These are phyloP conservation scores for Cicer pinnatifidum DNA, from an alignment of 306 rosid genomes.

Conservation along the genomic window DNA sequence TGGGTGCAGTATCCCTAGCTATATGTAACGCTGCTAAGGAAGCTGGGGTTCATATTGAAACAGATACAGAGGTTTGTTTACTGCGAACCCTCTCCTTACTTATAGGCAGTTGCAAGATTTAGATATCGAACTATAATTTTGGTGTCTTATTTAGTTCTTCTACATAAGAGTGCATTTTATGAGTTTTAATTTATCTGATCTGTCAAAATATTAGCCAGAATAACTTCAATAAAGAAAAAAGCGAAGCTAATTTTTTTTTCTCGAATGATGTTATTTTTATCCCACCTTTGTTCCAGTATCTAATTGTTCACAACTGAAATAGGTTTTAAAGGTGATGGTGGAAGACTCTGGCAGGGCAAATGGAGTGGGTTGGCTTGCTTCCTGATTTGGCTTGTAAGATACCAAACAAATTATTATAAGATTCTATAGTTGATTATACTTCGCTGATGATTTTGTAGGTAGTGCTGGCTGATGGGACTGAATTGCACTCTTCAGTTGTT, in stretches of 20 bases:
- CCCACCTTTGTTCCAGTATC: background rate
- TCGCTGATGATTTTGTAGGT: conserved; percentile 49
- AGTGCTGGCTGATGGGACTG: conserved; percentile 76
- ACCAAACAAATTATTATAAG: conserved; percentile 22
- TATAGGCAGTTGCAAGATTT: background rate
- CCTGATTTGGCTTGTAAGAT: background rate
- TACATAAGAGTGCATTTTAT: background rate
- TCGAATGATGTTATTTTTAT: background rate
- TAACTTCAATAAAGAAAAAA: background rate
- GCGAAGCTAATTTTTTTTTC: background rate
- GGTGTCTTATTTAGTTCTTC: conserved; percentile 7
- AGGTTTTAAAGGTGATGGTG: conserved; percentile 64
- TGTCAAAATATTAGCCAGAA: background rate
- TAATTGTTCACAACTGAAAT: conserved; percentile 16
- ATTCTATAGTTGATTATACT: conserved; percentile 14
- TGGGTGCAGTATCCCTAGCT: conserved; percentile 77
- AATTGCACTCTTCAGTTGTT: conserved; percentile 72
- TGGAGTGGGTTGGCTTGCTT: conserved; percentile 61
- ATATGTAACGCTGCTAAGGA: conserved; percentile 69
- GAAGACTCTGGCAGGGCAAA: conserved; percentile 61
- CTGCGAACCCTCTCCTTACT: background rate
- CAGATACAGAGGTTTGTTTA: conserved; percentile 61
- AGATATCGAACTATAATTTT: background rate
- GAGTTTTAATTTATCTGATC: conserved; percentile 1
- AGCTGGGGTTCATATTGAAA: conserved; percentile 68